Evolutionary conservation across 1,139 yeast genomes (phyloP).

Genomic region (Pichia terricola): DNA sequence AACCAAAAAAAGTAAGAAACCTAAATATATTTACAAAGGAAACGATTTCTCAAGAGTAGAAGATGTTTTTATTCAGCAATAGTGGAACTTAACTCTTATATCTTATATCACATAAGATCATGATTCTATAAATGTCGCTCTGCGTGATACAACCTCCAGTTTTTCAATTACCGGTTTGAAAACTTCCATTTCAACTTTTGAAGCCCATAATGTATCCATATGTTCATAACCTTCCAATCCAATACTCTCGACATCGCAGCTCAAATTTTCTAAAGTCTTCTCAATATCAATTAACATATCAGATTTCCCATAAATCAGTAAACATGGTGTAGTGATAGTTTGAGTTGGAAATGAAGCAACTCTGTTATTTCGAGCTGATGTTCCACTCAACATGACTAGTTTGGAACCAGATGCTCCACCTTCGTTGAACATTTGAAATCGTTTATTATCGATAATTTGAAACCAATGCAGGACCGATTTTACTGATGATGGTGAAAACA

Average conservation of each 20-base stretch:
- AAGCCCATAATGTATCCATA: conserved; percentile 86
- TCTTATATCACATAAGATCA: too few relatives aligned
- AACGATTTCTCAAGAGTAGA: too few relatives aligned
- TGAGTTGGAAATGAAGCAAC: conserved; percentile 49
- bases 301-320: conserved; percentile 34
- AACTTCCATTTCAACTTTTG: conserved; percentile 53
- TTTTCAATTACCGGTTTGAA: conserved; percentile 10
- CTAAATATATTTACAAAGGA: too few relatives aligned
- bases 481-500: conserved; percentile 40
- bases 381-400: conserved; percentile 20
- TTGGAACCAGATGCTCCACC: conserved; percentile 31
- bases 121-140: too few relatives aligned
- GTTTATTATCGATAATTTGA: conserved; percentile 33
- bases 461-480: conserved; percentile 41
- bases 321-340: conserved; percentile 35
- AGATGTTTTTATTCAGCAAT: too few relatives aligned
- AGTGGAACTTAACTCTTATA: too few relatives aligned
- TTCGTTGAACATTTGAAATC: conserved; percentile 43
- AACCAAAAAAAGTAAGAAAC: neutral
- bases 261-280: conserved; percentile 22
- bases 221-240: conserved; percentile 61
- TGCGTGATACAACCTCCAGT: too few relatives aligned
- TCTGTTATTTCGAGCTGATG: conserved; percentile 30
- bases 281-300: conserved; percentile 35
- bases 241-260: conserved; percentile 28